A percentile compares a stretch with the other conserved stretches of the same genome.
phyloP scores from a whole-genome alignment of 2,329 filamentous ascomycete genomes.

The Akanthomyces dipterigenus region DNA sequence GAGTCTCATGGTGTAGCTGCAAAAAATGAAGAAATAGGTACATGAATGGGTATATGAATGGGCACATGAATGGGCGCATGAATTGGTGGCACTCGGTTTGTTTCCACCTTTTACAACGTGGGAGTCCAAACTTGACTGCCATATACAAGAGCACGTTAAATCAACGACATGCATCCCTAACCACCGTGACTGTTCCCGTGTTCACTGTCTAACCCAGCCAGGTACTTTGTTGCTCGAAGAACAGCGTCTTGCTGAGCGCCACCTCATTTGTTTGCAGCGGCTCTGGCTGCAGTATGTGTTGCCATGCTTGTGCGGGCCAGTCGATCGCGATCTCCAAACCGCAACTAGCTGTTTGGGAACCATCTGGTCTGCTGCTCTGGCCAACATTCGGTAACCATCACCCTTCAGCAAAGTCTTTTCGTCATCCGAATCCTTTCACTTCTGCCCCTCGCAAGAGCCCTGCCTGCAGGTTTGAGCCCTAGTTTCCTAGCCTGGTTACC shows the following conservation, averaged over 20 bases:
- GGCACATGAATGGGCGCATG: neutral
- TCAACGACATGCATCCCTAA: neutral
- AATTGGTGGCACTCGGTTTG: neutral
- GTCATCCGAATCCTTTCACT: neutral
- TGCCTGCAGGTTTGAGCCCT: neutral
- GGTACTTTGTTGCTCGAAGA: neutral
- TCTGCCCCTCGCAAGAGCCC: neutral
- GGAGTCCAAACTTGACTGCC: neutral
- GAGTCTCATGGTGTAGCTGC: neutral
- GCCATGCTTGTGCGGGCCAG: neutral
- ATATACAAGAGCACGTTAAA: neutral
- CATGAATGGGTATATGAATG: slow-evolving; percentile 3
- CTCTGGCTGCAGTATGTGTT: neutral
- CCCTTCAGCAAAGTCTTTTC: neutral
- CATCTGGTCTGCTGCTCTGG: no score
- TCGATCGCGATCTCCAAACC: neutral
- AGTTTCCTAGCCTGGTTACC: neutral
- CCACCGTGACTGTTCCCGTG: neutral
- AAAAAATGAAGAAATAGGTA: neutral
- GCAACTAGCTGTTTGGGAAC: neutral
- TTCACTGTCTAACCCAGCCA: neutral
- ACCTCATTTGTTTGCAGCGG: neutral
- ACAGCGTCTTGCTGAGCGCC: neutral
- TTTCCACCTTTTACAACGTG: neutral
- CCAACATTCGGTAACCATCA: no score